Evolutionary conservation across 768 basidiomycete genomes (phyloP).

Genomic region (Lactarius vividus): DNA sequence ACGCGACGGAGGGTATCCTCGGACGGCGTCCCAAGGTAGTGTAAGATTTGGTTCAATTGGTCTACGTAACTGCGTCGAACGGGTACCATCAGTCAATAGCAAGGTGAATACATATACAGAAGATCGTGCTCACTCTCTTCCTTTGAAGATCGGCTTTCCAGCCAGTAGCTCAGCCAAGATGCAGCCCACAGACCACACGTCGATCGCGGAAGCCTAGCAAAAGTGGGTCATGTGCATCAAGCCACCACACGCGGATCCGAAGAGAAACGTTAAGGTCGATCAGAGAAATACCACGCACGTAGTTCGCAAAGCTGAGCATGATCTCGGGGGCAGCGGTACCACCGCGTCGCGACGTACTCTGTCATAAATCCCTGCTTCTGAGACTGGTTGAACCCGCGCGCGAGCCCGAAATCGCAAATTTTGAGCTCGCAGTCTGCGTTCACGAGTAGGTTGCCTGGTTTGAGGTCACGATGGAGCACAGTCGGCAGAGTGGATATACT

Average conservation of each 20-base stretch:
- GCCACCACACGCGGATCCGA: background rate
- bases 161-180: conserved; percentile 91
- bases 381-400: conserved; percentile 88
- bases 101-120: background rate
- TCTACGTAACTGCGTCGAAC: conserved; percentile 77
- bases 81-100: conserved; percentile 11
- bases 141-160: conserved; percentile 96
- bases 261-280: background rate
- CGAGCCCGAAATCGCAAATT: conserved; percentile 98
- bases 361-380: conserved; percentile 97
- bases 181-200: conserved; percentile 96
- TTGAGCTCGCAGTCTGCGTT: conserved; percentile 98
- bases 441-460: conserved; percentile 92
- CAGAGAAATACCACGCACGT: conserved; percentile 49
- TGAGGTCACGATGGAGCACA: conserved; percentile 94
- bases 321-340: conserved; percentile 99
- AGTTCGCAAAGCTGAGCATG: conserved; percentile 96
- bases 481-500: conserved; percentile 98
- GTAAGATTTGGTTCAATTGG: conserved; percentile 96
- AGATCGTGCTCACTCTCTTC: conserved; percentile 72
- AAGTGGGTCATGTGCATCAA: conserved; percentile 25
- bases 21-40: conserved; percentile 96
- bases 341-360: conserved; percentile 97
- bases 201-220: conserved; percentile 80
- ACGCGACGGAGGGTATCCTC: conserved; percentile 96